Conservation (phyloP, 495 filamentous ascomycete genomes). For the Hyphodiscus hymeniophilus region DNA sequence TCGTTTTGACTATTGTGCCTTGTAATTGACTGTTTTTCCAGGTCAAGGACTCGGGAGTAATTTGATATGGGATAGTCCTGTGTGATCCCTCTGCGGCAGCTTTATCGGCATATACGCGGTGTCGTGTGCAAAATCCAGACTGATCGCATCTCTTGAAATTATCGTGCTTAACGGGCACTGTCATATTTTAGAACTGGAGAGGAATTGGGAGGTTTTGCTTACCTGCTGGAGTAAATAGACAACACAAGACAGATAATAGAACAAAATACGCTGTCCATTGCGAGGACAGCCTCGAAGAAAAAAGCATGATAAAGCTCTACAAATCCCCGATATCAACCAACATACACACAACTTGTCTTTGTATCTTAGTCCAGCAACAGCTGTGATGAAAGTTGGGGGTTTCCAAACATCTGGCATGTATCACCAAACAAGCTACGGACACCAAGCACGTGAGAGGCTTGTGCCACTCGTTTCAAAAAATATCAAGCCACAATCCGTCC, state of each 20-base stretch:
- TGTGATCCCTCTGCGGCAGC: constrained; percentile 51
- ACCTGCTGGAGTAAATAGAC: constrained; percentile 43
- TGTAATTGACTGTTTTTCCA: constrained; percentile 75
- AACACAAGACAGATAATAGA: constrained; percentile 33
- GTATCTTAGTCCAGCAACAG: constrained; percentile 5
- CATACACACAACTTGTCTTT: not conserved
- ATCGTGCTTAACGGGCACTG: constrained; percentile 83
- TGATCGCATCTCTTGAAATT: constrained; percentile 95
- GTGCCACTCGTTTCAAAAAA: too few species aligned
- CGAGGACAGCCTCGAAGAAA: constrained; percentile 32
- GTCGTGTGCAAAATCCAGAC: constrained; percentile 93
- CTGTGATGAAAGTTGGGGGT: constrained; percentile 1
- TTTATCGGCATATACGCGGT: constrained; percentile 79
- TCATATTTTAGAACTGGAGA: not conserved
- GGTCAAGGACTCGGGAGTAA: constrained; percentile 59
- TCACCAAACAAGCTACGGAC: not conserved
- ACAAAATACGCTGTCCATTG: constrained; percentile 50
- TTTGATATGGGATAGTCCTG: constrained; percentile 77
- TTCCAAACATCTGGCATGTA: constrained; percentile 2
- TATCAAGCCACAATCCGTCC: constrained; percentile 6
- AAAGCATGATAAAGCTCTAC: constrained; percentile 11
- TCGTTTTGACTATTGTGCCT: constrained; percentile 69
- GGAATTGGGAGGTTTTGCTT: constrained; percentile 15
- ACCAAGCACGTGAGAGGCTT: not conserved
- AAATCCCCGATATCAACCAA: not conserved